Base-by-base conservation (phyloP, 2,329 filamentous ascomycete species). In the Colletotrichum godetiae region DNA sequence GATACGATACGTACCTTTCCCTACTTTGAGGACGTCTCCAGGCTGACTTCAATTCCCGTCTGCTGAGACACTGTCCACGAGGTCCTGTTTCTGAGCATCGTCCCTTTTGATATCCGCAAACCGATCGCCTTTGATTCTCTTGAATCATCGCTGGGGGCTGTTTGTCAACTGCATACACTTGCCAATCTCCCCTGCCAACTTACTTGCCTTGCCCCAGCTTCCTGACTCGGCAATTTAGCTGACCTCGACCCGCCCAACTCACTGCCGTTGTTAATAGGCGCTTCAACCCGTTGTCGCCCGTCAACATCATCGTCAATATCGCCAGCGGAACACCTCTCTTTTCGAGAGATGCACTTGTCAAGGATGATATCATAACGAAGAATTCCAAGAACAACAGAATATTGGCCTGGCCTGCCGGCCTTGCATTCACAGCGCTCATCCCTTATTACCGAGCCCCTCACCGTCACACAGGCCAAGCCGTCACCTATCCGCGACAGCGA, bases 171-270 rank as follows among this genome's bases (percentile, higher is more conserved):
- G 11, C 58, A 59, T 68, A 68, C 59, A 60, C 59, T 67, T 70
- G 62, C 57, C 66, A 69, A 29, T n/a, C 29, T 24, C 70, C 66
- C 58, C 59, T 63, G 59, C 42, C 42, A 49, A 49, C 42, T 24
- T 55, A 55, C 49, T 69, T 72, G 55, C 42, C 15, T 15, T 61
- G 60, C 58, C 24, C 33, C 55, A 57, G 60, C 61, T 73, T 71
- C 60, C 71, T 71, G 71, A 66, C 71, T 73, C 71, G 67, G 67
- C 60, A 55, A 61, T 56, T 67, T 49, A 66, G 71, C 67, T 73
- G 67, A 73, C 71, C 61, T n/a, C 35, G 56, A 61, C 56, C 67
- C 66, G 67, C 67, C 29, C 19, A 35, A 59, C 49, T 19, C 58
- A 55, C 56, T 49, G 59, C 29, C 33, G n/a, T 35, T 37, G n/a